phyloP scores from a whole-genome alignment of 257 asterid species.

The Przewalskia tangutica region DNA sequence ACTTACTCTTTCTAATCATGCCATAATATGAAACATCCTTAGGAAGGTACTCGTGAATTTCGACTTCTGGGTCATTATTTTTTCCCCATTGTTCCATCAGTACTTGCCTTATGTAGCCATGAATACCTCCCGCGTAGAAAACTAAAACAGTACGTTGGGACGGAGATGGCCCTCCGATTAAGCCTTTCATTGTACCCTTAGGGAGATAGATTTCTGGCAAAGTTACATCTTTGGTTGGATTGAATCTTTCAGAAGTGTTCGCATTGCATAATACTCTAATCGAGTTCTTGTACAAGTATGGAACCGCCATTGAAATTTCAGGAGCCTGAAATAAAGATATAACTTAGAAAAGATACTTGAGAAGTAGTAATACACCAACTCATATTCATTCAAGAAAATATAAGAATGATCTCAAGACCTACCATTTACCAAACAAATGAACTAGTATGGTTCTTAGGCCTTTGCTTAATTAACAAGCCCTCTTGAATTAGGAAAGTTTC shows the following conservation, averaged over 20 bases:
- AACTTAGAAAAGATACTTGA: not conserved
- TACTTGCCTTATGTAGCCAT: conserved; percentile 67
- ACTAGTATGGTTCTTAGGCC: not conserved
- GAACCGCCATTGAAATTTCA: conserved; percentile 21
- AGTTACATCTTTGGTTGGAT: conserved; percentile 21
- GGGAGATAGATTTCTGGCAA: conserved; percentile 29
- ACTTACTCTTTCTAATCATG: conserved; percentile 56
- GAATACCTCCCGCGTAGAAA: conserved; percentile 51
- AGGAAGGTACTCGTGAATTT: conserved; percentile 46
- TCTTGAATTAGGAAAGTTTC: not conserved
- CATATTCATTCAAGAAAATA: not conserved
- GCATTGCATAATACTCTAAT: conserved; percentile 27
- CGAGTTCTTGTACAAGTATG: conserved; percentile 18
- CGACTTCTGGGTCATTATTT: conserved; percentile 42
- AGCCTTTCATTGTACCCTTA: conserved; percentile 8
- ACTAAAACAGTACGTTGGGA: conserved; percentile 17
- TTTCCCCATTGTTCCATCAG: conserved; percentile 66
- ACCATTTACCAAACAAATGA: not conserved
- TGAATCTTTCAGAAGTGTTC: conserved; percentile 24
- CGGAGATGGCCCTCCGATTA: conserved; percentile 29
- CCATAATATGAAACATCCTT: conserved; percentile 43
- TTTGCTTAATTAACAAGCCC: not conserved
- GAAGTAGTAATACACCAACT: not conserved
- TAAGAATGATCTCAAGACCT: not conserved
- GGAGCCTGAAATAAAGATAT: conserved; percentile 21